Percentiles rank a stretch among this genome's conserved stretches.
Evolutionary conservation across 2,329 filamentous ascomycete genomes (phyloP).

Genomic region (Epichloe gansuensis): DNA sequence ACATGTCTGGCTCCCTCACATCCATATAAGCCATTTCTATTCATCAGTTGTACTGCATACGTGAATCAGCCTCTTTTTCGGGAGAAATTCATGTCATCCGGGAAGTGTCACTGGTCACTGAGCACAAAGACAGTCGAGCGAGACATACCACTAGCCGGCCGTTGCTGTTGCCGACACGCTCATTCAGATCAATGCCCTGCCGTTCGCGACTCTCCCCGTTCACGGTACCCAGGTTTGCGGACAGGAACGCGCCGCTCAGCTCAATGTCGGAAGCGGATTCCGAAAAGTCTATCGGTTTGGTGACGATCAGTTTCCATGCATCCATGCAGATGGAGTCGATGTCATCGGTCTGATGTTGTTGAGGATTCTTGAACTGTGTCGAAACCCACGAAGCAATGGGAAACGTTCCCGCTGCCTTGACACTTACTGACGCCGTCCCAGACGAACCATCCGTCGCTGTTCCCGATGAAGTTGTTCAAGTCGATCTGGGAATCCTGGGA

Average conservation of each 20-base stretch:
- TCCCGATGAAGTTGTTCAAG: slow-evolving; percentile 8
- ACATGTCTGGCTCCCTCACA: too few relatives aligned
- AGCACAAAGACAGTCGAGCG: neutral
- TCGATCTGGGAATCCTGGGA: slow-evolving; percentile 2
- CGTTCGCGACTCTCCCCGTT: slow-evolving; percentile 4
- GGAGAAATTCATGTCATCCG: neutral
- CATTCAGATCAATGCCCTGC: slow-evolving; percentile 7
- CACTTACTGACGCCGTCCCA: slow-evolving; percentile 10
- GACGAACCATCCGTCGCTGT: slow-evolving; percentile 8
- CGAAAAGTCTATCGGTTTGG: slow-evolving; percentile 1
- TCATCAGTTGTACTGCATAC: too few relatives aligned
- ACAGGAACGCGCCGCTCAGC: neutral
- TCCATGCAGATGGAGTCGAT: neutral
- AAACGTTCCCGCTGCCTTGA: neutral
- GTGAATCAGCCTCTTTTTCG: too few relatives aligned
- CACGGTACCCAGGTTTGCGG: slow-evolving; percentile 2
- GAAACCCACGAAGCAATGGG: too few relatives aligned
- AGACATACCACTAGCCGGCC: slow-evolving; percentile 7
- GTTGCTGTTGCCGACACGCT: slow-evolving; percentile 8
- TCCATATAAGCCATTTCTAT: too few relatives aligned
- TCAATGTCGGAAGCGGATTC: neutral
- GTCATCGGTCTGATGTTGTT: neutral
- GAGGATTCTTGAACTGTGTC: too few relatives aligned
- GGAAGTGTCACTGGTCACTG: neutral
- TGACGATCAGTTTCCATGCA: neutral